Evolutionary conservation across 148 eudicot genomes (phyloP).

Genomic region (Pouteria glomerata): DNA sequence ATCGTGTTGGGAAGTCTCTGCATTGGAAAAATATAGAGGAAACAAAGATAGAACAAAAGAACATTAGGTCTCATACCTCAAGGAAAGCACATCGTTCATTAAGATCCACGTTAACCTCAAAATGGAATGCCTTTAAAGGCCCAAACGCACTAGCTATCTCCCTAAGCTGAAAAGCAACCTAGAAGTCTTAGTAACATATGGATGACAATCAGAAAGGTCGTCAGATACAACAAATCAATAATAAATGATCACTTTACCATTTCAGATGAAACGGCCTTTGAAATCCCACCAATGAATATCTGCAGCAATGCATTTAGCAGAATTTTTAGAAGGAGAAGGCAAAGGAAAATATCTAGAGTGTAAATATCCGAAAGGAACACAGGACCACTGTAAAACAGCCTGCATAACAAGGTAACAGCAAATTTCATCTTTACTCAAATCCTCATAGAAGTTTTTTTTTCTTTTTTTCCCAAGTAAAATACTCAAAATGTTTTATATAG

Average conservation of each 20-base stretch:
- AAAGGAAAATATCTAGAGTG: neutral
- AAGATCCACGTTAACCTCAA: conserved; percentile 36
- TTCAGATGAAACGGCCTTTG: conserved; percentile 63
- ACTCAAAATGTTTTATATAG: no score
- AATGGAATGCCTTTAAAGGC: conserved; percentile 66
- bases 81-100: conserved; percentile 61
- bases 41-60: conserved; percentile 3
- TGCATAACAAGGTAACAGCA: neutral
- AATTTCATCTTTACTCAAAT: neutral
- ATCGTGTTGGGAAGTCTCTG: neutral
- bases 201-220: conserved; percentile 9
- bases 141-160: conserved; percentile 78
- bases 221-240: neutral
- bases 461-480: no score
- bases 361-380: neutral
- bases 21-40: neutral
- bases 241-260: conserved; percentile 50
- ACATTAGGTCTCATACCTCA: conserved; percentile 51
- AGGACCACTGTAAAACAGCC: conserved; percentile 3
- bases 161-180: conserved; percentile 48
- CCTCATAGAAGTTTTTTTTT: neutral
- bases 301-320: conserved; percentile 29
- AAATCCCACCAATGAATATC: conserved; percentile 91
- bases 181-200: neutral
- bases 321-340: conserved; percentile 7